These are phyloP conservation scores for Penicillium steckii DNA, from an alignment of 495 filamentous ascomycete species.

Conservation along the genomic window DNA sequence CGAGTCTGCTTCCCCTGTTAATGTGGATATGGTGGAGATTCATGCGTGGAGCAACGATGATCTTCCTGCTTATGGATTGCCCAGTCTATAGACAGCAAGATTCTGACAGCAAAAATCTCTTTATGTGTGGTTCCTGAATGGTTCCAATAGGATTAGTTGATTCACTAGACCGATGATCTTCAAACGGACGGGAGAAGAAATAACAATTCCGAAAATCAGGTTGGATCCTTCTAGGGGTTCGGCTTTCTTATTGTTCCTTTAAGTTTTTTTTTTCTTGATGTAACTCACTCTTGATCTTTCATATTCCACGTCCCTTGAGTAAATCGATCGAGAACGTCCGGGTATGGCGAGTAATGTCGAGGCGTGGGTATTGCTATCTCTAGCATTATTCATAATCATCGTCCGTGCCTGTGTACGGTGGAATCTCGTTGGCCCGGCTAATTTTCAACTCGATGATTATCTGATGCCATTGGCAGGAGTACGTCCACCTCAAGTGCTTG, in stretches of 20 bases:
- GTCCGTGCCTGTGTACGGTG: slow-evolving; percentile 46
- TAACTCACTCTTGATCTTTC: background rate
- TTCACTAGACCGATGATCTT: background rate
- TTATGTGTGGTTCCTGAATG: background rate
- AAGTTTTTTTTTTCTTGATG: background rate
- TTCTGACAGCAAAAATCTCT: background rate
- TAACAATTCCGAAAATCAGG: background rate
- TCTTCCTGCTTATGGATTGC: background rate
- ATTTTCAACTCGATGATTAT: slow-evolving; percentile 55
- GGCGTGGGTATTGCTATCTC: slow-evolving; percentile 45
- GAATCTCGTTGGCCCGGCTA: slow-evolving; percentile 41
- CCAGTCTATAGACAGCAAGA: background rate
- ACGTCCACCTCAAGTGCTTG: background rate
- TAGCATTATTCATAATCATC: slow-evolving; percentile 43
- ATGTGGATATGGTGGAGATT: background rate
- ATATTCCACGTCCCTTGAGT: background rate
- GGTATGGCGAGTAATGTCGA: slow-evolving; percentile 33
- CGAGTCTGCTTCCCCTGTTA: background rate
- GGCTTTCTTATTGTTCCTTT: background rate
- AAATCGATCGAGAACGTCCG: background rate
- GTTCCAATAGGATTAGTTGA: no score
- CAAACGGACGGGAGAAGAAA: background rate
- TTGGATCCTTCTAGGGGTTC: background rate
- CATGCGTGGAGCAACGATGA: background rate
- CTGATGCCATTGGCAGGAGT: slow-evolving; percentile 55